A percentile compares a stretch with the other conserved stretches of the same genome.
These are phyloP conservation scores for Spathaspora sp. DNA, from an alignment of 1,139 yeast species.

Conservation along the genomic window DNA sequence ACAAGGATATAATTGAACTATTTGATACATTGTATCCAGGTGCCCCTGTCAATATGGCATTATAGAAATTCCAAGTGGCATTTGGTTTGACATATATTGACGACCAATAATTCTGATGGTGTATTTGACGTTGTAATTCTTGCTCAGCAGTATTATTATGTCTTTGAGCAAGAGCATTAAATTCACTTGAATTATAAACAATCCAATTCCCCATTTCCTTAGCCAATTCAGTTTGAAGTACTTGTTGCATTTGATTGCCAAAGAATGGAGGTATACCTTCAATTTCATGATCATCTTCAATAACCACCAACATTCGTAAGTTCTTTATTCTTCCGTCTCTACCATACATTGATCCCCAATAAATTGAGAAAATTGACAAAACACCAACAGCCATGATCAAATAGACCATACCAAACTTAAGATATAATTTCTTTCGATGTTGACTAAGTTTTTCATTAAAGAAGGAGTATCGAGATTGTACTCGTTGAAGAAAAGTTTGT, in stretches of 20 bases:
- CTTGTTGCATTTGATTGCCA: slow-evolving; percentile 25
- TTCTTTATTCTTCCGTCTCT: slow-evolving; percentile 28
- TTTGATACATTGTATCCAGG: slow-evolving; percentile 26
- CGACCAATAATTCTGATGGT: slow-evolving; percentile 47
- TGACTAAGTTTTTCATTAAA: slow-evolving; percentile 25
- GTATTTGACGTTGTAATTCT: slow-evolving; percentile 35
- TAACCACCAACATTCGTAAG: slow-evolving; percentile 40
- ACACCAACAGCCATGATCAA: slow-evolving; percentile 30
- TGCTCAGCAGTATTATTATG: slow-evolving; percentile 30
- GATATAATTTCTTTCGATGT: slow-evolving; percentile 20
- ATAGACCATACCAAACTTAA: slow-evolving; percentile 19
- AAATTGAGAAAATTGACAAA: slow-evolving; percentile 35
- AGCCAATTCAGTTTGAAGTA: slow-evolving; percentile 21
- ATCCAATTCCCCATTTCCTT: slow-evolving; percentile 43
- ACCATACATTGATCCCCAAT: slow-evolving; percentile 45
- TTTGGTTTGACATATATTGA: slow-evolving; percentile 41
- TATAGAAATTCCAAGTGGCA: slow-evolving; percentile 31
- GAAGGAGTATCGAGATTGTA: slow-evolving; percentile 18
- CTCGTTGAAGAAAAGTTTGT: slow-evolving; percentile 16
- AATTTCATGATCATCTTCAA: slow-evolving; percentile 32
- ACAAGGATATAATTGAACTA: slow-evolving; percentile 24
- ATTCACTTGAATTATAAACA: slow-evolving; percentile 26
- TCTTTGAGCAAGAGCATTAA: slow-evolving; percentile 29
- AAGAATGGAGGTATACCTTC: slow-evolving; percentile 32
- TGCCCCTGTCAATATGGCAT: slow-evolving; percentile 28